Evolutionary conservation across 164 flowering plant genomes (phyloP).

Genomic region (Amborella trichopoda): DNA sequence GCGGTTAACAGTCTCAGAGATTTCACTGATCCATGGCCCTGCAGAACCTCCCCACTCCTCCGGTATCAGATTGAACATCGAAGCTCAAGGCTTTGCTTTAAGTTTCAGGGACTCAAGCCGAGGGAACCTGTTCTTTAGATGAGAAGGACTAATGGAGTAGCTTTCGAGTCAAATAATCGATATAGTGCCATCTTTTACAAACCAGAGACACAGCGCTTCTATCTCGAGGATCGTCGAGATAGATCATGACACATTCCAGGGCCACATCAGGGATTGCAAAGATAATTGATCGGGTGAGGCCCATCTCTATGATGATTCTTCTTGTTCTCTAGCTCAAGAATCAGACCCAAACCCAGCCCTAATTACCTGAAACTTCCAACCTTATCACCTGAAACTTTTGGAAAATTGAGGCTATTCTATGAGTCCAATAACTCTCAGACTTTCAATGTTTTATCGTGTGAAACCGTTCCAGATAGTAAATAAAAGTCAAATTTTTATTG

Average conservation of each 20-base stretch:
- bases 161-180: slow-evolving; percentile 55
- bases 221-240: slow-evolving; percentile 49
- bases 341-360: too few relatives aligned
- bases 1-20: slow-evolving; percentile 26
- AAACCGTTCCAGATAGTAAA: too few relatives aligned
- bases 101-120: slow-evolving; percentile 52
- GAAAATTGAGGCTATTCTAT: too few relatives aligned
- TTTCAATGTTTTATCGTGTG: too few relatives aligned
- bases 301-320: too few relatives aligned
- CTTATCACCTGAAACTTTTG: too few relatives aligned
- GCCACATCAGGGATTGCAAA: slow-evolving; percentile 42
- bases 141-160: slow-evolving; percentile 58
- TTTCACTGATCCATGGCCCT: slow-evolving; percentile 60
- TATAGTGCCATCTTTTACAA: slow-evolving; percentile 54
- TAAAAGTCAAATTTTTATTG: too few relatives aligned
- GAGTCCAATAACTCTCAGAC: too few relatives aligned
- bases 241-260: slow-evolving; percentile 42
- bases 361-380: too few relatives aligned
- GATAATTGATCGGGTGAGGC: too few relatives aligned
- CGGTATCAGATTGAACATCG: slow-evolving; percentile 80
- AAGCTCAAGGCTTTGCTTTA: slow-evolving; percentile 87
- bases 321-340: too few relatives aligned
- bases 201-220: slow-evolving; percentile 56
- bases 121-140: slow-evolving; percentile 38
- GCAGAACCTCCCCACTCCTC: slow-evolving; percentile 91